phyloP scores from a whole-genome alignment of 345 rosid genomes.

The Hibiscus syriacus region DNA sequence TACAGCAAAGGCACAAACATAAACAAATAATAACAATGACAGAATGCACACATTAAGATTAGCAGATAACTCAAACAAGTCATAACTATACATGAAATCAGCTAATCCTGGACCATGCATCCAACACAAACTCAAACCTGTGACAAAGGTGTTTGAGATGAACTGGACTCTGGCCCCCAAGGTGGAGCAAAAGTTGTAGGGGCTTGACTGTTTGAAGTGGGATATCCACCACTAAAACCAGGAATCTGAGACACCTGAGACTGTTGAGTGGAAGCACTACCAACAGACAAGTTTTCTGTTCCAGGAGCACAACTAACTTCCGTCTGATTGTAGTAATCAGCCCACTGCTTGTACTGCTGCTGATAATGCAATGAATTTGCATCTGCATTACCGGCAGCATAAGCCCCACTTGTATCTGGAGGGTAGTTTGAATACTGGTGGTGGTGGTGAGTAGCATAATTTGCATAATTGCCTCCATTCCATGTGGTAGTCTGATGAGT shows the following conservation, averaged over 20 bases:
- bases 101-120: background rate
- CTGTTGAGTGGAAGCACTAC: conserved; percentile 45
- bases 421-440: conserved; percentile 64
- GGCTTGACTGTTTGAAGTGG: conserved; percentile 55
- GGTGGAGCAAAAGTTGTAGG: conserved; percentile 36
- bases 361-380: conserved; percentile 56
- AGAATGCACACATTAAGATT: background rate
- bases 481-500: conserved; percentile 54
- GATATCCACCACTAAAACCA: conserved; percentile 42
- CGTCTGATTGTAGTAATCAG: conserved; percentile 72
- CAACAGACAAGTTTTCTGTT: conserved; percentile 67
- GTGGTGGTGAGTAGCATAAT: conserved; percentile 54
- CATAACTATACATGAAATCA: background rate
- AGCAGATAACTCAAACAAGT: background rate
- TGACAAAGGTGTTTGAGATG: conserved; percentile 48
- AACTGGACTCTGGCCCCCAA: conserved; percentile 57
- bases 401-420: conserved; percentile 44
- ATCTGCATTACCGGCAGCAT: conserved; percentile 42
- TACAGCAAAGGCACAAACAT: background rate
- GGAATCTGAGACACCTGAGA: conserved; percentile 49
- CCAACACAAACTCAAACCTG: conserved; percentile 47
- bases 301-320: conserved; percentile 99
- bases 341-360: conserved; percentile 80
- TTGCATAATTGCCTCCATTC: conserved; percentile 63
- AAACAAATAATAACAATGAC: background rate